phyloP scores from a whole-genome alignment of 257 asterid species.

The Scutellaria galericulata region DNA sequence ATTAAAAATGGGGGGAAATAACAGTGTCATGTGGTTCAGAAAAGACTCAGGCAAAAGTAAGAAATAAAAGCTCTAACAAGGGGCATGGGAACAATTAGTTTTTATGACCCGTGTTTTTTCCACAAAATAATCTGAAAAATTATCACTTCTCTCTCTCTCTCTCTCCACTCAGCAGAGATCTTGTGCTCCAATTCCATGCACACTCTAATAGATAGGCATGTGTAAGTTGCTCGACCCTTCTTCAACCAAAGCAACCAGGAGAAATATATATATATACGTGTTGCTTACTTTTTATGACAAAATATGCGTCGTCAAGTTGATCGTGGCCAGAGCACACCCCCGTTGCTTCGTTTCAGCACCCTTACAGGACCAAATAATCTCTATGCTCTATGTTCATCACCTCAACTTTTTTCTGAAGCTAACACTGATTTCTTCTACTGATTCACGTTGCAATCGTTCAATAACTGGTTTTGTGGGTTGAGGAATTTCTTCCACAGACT shows the following conservation, averaged over 20 bases:
- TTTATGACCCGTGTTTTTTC: constrained; percentile 24
- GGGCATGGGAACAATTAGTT: constrained; percentile 31
- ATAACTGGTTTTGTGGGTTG: constrained; percentile 65
- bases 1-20: neutral
- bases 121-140: constrained; percentile 33
- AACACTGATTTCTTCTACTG: constrained; percentile 39
- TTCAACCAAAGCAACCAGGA: constrained; percentile 40
- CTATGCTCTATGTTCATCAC: constrained; percentile 35
- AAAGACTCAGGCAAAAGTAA: constrained; percentile 1
- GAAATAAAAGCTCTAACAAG: constrained; percentile 15
- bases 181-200: constrained; percentile 41
- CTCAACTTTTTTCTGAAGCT: constrained; percentile 38
- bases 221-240: constrained; percentile 36
- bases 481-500: constrained; percentile 75
- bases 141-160: constrained; percentile 24
- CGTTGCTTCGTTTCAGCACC: constrained; percentile 33
- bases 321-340: constrained; percentile 33
- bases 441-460: constrained; percentile 89
- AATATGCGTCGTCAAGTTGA: constrained; percentile 29
- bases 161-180: neutral
- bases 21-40: neutral
- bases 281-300: constrained; percentile 33
- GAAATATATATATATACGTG: constrained; percentile 28
- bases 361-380: constrained; percentile 4
- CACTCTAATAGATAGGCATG: constrained; percentile 42